Conservation (phyloP, 1,284 basidiomycete genomes). For the Vanrija pseudolonga region DNA sequence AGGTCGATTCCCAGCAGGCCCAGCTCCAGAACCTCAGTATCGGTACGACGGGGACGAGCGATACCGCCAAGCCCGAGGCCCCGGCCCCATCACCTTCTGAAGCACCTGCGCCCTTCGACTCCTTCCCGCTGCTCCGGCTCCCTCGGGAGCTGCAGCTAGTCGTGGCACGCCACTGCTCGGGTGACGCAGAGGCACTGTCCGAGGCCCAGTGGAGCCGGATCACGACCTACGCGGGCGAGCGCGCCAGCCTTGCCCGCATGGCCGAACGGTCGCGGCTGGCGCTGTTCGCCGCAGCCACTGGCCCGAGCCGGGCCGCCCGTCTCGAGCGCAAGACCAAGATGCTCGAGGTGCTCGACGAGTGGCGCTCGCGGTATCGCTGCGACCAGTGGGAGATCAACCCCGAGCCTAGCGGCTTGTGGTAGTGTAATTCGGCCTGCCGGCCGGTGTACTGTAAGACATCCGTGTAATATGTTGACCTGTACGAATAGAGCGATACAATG, state of each 20-base stretch:
- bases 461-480: too few relatives aligned
- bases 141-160: conserved; percentile 36
- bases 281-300: background rate
- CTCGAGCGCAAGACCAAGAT: conserved; percentile 10
- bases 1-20: background rate
- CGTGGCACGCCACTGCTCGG: conserved; percentile 30
- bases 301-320: conserved; percentile 11
- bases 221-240: conserved; percentile 25
- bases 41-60: conserved; percentile 9
- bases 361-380: conserved; percentile 30
- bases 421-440: too few relatives aligned
- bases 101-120: background rate
- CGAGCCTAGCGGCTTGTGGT: background rate
- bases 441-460: too few relatives aligned
- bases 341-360: conserved; percentile 25
- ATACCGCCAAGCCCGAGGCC: conserved; percentile 1
- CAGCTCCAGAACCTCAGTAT: too few relatives aligned
- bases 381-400: conserved; percentile 38
- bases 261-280: conserved; percentile 4
- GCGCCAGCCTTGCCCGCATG: conserved; percentile 13
- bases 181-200: conserved; percentile 34
- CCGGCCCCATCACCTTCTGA: background rate
- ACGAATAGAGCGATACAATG: too few relatives aligned
- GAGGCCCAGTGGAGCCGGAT: conserved; percentile 35
- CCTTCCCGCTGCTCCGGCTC: conserved; percentile 36